Base-by-base conservation (phyloP, 164 flowering plant genomes). In the Stephania japonica region DNA sequence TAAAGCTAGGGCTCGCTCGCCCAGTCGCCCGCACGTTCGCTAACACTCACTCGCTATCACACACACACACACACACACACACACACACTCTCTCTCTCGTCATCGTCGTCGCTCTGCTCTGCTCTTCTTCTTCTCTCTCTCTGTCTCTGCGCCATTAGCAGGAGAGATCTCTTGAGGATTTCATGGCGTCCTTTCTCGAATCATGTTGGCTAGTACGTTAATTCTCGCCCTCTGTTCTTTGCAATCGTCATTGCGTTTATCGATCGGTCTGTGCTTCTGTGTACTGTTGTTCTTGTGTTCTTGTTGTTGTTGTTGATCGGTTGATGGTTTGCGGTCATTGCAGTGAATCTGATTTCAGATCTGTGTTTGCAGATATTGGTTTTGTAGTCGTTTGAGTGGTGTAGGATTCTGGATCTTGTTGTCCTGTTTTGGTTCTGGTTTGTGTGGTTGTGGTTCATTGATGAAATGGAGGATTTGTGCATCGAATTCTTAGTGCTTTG, bases 111-210 rank as follows among this genome's bases (percentile, higher is more conserved):
- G 62, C 5, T 56, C 62, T 56, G 21, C n/a, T 14, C 11, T 25
- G 23, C 12, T 9, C 2, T 4, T 38, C 66, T 7, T n/a, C n/a
- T n/a, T n/a, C n/a, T n/a, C n/a, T n/a, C n/a, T n/a, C n/a, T n/a
- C n/a, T n/a, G n/a, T n/a, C 43, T 27, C 65, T 18, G 14, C 18
- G 62, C 62, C 6, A 42, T 23, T 69, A 71, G 25, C 63, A 65
- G 61, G 41, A 61, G 72, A 66, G 72, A 66, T 70, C 66, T 68
- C 25, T 25, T 75, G 64, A 53, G 67, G 43, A 44, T 64, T 49
- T 64, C 50, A 84, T 84, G 86, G 84, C 83, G 59, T 80, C 82
- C 21, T 32, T 80, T 67, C 44, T 84, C 67, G 86, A 82, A 78
- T 82, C 84, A 53, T 72, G 80, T 23, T 84, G 86, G 86, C 84